Evolutionary conservation across 805 yeast genomes (phyloP).

Genomic region (Ogataea nonfermentans): DNA sequence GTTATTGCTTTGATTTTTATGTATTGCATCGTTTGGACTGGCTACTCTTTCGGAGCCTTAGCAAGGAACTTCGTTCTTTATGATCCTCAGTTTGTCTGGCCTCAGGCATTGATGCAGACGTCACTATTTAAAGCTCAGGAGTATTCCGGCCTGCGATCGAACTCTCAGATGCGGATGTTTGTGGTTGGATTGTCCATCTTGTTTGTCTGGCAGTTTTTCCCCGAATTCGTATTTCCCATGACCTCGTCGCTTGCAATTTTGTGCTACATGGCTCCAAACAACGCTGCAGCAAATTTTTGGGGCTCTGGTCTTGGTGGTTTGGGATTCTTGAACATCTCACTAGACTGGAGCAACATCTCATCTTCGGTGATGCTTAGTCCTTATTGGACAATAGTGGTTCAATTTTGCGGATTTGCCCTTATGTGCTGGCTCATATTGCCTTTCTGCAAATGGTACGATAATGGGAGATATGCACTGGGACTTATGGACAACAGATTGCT

Average conservation of each 20-base stretch:
- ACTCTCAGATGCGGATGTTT: slow-evolving; percentile 38
- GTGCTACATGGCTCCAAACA: slow-evolving; percentile 49
- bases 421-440: slow-evolving; percentile 53
- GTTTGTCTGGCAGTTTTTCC: slow-evolving; percentile 48
- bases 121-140: slow-evolving; percentile 37
- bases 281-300: slow-evolving; percentile 39
- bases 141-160: slow-evolving; percentile 14
- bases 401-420: slow-evolving; percentile 44
- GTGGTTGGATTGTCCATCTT: slow-evolving; percentile 34
- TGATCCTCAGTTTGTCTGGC: slow-evolving; percentile 51
- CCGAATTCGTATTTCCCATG: slow-evolving; percentile 48
- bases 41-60: slow-evolving; percentile 52
- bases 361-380: slow-evolving; percentile 49
- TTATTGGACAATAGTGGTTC: slow-evolving; percentile 50
- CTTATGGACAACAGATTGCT: slow-evolving; percentile 48
- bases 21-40: slow-evolving; percentile 52
- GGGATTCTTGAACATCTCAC: slow-evolving; percentile 46
- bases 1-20: slow-evolving; percentile 43
- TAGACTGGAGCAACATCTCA: slow-evolving; percentile 55
- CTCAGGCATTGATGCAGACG: slow-evolving; percentile 52
- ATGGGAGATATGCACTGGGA: slow-evolving; percentile 37
- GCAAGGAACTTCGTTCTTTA: slow-evolving; percentile 45
- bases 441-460: slow-evolving; percentile 40
- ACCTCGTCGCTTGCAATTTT: slow-evolving; percentile 47
- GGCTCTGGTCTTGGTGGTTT: slow-evolving; percentile 56